Evolutionary conservation across 768 basidiomycete genomes (phyloP), one percentile per base, ranked within the genome.

Genomic region (Russula griseocarnosa): DNA sequence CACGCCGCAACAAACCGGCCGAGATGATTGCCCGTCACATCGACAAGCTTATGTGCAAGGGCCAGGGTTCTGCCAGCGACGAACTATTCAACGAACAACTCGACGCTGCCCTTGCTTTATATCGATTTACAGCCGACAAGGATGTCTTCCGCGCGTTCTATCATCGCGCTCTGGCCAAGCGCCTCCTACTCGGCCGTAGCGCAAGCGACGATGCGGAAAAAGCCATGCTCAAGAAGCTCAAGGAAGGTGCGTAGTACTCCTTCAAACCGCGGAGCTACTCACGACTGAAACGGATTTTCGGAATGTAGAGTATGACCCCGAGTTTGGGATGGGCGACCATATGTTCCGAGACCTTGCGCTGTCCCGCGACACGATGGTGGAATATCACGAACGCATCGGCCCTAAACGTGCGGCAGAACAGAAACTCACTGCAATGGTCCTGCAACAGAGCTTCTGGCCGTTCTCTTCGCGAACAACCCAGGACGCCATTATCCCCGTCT

Each of bases 71-170:
- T 11, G 76, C 80, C 58, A 81, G 80, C 34, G 88, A 93, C 62
- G 75, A 72, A 16, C 82, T 81, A 36, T 94, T 90, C 73, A 81
- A 85, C 55, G 73, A 74, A 2, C 72, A 83, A 59, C 76, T 97
- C 62, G 85, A 91, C 61, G 80, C 76, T 9, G 88, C 83, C 4
- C 77, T 97, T 28, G 82, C 76, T 8, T 75, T 98, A 60, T 96
- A 94, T 74, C 79, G 91, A 58, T 95, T 85, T 72, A 94, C 92
- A 5, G 87, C 92, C 57, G 93, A 95, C 71, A 94, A 93, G 73
- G 94, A 97, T 71, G 92, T 96, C 36, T 98, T 97, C 74, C 84
- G 94, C 69, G 87, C 88, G 30, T 97, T 94, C 75, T 98, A 96
- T 73, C 89, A 89, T 74, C 86, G 92, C 13, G 84, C 87, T 42